These are phyloP conservation scores for Rhodomyrtus psidioides DNA, from an alignment of 441 rosid genomes.

Conservation along the genomic window DNA sequence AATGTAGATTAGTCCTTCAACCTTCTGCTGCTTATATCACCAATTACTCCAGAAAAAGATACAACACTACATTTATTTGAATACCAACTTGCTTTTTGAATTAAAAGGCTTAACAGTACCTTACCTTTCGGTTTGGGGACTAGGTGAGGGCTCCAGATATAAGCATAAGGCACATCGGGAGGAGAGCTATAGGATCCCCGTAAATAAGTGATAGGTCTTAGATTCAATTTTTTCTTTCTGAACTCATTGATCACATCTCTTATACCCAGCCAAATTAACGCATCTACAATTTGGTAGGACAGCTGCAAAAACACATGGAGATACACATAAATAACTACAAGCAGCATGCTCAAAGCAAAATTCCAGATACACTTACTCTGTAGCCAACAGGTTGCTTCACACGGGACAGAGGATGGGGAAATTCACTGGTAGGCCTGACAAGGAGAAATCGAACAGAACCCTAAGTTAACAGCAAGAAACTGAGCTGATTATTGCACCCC, in stretches of 20 bases:
- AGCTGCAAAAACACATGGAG: conserved; percentile 15
- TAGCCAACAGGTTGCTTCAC: conserved; percentile 30
- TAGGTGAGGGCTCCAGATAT: conserved; percentile 45
- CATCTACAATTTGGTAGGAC: conserved; percentile 44
- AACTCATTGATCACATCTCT: conserved; percentile 34
- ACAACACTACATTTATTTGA: background rate
- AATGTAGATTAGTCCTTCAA: background rate
- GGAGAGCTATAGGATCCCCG: conserved; percentile 30
- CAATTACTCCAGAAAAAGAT: background rate
- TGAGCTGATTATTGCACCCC: background rate
- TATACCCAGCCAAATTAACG: conserved; percentile 36
- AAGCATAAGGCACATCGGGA: conserved; percentile 27
- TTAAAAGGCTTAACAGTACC: background rate
- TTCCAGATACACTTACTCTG: conserved; percentile 19
- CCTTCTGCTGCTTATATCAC: background rate
- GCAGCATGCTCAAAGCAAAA: background rate
- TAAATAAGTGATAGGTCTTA: conserved; percentile 31
- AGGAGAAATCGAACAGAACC: background rate
- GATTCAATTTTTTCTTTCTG: conserved; percentile 33
- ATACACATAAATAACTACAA: background rate
- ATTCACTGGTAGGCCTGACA: conserved; percentile 37
- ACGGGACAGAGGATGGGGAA: conserved; percentile 41
- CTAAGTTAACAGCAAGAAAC: background rate
- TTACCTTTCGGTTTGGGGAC: conserved; percentile 43
- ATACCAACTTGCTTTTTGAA: background rate